Conservation (phyloP, 2,329 filamentous ascomycete species). For the Tolypocladium capitatum region DNA sequence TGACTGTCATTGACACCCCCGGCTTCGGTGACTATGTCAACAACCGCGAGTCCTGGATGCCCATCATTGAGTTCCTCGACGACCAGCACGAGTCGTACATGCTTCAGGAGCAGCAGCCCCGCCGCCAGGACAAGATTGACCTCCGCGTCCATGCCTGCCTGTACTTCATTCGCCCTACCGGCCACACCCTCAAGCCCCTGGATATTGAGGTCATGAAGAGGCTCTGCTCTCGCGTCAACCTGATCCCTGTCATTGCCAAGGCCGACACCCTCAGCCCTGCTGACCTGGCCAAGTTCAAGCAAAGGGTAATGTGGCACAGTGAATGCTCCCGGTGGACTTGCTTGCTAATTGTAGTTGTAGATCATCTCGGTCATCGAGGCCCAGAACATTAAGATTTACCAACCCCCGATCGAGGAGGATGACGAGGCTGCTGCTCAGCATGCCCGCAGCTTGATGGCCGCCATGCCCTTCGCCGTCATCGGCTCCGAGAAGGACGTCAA, state of each 20-base stretch:
- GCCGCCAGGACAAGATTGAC: constrained; percentile 96
- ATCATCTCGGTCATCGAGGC: constrained; percentile 92
- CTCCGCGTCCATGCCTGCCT: constrained; percentile 95
- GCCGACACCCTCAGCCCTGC: constrained; percentile 91
- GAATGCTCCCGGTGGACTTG: background rate
- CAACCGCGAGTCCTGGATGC: constrained; percentile 99
- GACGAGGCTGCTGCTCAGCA: constrained; percentile 94
- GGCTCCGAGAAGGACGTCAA: constrained; percentile 99
- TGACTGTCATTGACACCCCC: constrained; percentile 97
- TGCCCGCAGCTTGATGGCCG: constrained; percentile 83
- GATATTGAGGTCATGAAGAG: constrained; percentile 99
- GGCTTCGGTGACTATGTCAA: constrained; percentile 99
- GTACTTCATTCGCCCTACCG: constrained; percentile 98
- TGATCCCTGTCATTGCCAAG: constrained; percentile 98
- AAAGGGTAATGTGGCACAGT: constrained; percentile 51
- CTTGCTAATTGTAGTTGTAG: constrained; percentile 33
- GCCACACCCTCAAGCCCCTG: constrained; percentile 94
- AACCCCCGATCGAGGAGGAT: constrained; percentile 93
- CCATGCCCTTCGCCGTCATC: constrained; percentile 98
- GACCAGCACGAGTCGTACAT: constrained; percentile 99
- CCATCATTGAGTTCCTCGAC: constrained; percentile 98
- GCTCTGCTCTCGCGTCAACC: constrained; percentile 91
- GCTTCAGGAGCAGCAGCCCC: constrained; percentile 98
- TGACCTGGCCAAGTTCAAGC: constrained; percentile 89
- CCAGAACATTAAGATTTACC: constrained; percentile 99